phyloP scores from a whole-genome alignment of 2,329 filamentous ascomycete genomes.

The Beauveria medogensis region DNA sequence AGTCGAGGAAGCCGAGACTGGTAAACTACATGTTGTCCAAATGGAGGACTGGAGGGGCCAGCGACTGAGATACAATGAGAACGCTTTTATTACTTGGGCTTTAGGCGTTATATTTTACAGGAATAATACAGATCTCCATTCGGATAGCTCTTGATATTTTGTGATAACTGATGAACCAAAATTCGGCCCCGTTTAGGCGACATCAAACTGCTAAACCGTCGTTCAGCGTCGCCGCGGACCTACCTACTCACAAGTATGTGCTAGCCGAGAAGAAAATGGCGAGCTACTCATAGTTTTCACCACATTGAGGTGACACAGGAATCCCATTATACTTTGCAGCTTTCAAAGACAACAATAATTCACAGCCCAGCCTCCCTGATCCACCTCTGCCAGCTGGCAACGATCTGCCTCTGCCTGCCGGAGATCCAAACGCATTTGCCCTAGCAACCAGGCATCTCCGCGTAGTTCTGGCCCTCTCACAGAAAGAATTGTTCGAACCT shows the following conservation, averaged over 20 bases:
- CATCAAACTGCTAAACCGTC: neutral
- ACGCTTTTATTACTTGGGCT: neutral
- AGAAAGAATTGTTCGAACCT: neutral
- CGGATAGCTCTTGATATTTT: no score
- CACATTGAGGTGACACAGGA: neutral
- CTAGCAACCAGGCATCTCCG: neutral
- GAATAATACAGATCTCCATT: neutral
- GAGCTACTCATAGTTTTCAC: neutral
- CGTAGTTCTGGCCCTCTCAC: neutral
- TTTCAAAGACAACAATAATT: neutral
- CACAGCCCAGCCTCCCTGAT: neutral
- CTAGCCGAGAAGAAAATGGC: neutral
- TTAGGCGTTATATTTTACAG: neutral
- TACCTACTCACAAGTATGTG: neutral
- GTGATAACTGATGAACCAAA: no score
- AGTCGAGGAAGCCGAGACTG: neutral
- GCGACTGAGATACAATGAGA: neutral
- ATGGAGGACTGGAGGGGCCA: neutral
- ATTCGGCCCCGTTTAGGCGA: neutral
- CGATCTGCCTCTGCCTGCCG: neutral
- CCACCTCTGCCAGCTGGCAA: constrained; percentile 9
- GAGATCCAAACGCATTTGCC: neutral
- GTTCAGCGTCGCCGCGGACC: neutral
- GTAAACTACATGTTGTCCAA: constrained; percentile 2
- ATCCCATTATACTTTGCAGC: no score